phyloP scores from a whole-genome alignment of 169 alveolate species.

The Sarcocystis neurona region DNA sequence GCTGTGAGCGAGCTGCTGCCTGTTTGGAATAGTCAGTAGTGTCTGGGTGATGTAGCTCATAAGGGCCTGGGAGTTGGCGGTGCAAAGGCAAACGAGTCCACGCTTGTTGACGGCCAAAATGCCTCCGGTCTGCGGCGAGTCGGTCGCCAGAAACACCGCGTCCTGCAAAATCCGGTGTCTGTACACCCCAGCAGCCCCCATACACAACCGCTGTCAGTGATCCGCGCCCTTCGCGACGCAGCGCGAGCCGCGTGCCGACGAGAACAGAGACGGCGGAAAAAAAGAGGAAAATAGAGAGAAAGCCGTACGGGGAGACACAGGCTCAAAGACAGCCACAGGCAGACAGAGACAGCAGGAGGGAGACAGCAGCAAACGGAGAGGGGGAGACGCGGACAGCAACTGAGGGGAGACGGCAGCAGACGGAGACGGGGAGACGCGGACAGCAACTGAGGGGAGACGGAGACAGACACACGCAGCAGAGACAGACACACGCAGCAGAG shows the following conservation, averaged over 20 bases:
- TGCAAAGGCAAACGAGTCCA: conserved; percentile 72
- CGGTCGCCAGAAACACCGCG: conserved; percentile 69
- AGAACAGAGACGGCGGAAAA: not conserved
- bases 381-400: too few relatives aligned
- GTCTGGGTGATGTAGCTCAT: conserved; percentile 52
- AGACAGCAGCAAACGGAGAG: too few relatives aligned
- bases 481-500: too few relatives aligned
- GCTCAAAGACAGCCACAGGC: too few relatives aligned
- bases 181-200: not conserved
- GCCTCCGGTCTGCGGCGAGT: conserved; percentile 73
- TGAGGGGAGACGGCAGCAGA: too few relatives aligned
- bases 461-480: too few relatives aligned
- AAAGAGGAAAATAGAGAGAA: not conserved
- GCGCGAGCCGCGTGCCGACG: not conserved
- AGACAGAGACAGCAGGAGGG: too few relatives aligned
- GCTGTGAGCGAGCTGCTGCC: conserved; percentile 58
- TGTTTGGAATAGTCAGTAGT: conserved; percentile 53
- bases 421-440: too few relatives aligned
- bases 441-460: too few relatives aligned
- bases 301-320: too few relatives aligned
- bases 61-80: conserved; percentile 53
- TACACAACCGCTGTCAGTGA: too few relatives aligned
- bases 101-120: conserved; percentile 71
- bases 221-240: not conserved
- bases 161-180: conserved; percentile 67